Percentiles rank a stretch among this genome's conserved stretches.
These are phyloP conservation scores for Marasmius oreades DNA, from an alignment of 1,284 basidiomycete genomes.

Conservation along the genomic window DNA sequence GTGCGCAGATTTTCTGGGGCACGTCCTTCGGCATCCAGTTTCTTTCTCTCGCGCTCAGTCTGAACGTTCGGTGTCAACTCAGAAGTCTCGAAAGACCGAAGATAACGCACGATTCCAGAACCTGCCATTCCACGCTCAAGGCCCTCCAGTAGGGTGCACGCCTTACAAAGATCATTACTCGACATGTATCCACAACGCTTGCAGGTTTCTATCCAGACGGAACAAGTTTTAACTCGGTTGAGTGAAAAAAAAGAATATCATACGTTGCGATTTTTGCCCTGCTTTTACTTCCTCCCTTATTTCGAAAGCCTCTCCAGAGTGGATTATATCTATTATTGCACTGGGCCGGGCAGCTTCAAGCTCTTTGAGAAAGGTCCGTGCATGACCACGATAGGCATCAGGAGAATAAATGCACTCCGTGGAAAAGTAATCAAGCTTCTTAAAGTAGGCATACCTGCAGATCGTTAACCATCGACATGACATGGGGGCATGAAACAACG, in stretches of 20 bases:
- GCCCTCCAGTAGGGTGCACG: conserved; percentile 86
- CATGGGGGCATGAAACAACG: neutral
- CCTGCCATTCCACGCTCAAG: conserved; percentile 80
- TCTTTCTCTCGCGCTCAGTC: conserved; percentile 65
- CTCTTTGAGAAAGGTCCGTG: conserved; percentile 92
- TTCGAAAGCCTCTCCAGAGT: conserved; percentile 90
- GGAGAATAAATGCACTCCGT: conserved; percentile 99
- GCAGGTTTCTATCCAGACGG: conserved; percentile 67
- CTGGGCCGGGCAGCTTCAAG: conserved; percentile 91
- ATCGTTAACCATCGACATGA: conserved; percentile 9
- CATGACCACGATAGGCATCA: conserved; percentile 96
- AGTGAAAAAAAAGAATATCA: conserved; percentile 23
- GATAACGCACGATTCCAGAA: conserved; percentile 62
- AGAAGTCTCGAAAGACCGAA: neutral
- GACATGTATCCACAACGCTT: conserved; percentile 90
- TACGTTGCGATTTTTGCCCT: conserved; percentile 76
- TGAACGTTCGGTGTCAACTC: conserved; percentile 22
- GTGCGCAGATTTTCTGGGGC: conserved; percentile 57
- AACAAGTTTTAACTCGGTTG: neutral
- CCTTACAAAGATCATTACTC: conserved; percentile 90
- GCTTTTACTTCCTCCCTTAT: conserved; percentile 76
- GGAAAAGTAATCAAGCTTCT: conserved; percentile 97
- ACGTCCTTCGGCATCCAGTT: conserved; percentile 56
- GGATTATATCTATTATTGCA: conserved; percentile 97
- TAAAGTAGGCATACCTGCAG: conserved; percentile 96